These are phyloP conservation scores for Primulina eburnea DNA, from an alignment of 257 asterid genomes.

Conservation along the genomic window DNA sequence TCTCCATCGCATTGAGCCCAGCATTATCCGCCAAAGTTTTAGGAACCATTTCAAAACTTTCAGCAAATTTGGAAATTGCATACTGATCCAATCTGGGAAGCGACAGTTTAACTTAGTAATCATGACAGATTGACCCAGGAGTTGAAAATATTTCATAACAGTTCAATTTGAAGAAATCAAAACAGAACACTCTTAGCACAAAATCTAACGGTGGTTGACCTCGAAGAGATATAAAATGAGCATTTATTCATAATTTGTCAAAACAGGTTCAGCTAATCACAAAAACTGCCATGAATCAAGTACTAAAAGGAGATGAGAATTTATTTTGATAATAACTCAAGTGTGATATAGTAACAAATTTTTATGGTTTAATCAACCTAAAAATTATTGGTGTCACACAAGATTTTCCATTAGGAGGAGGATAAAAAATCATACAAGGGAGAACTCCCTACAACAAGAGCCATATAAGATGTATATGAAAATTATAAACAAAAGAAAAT, in stretches of 20 bases:
- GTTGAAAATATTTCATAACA: neutral
- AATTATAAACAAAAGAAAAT: conserved; percentile 19
- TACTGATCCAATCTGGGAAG: conserved; percentile 86
- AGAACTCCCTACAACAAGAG: neutral
- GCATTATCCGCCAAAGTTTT: conserved; percentile 96
- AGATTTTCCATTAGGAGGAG: neutral
- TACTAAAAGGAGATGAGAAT: neutral
- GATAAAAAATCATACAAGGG: neutral
- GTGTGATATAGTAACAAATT: neutral
- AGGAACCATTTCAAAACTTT: conserved; percentile 95
- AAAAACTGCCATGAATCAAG: neutral
- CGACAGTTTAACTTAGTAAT: conserved; percentile 14
- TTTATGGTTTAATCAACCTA: neutral
- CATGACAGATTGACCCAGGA: neutral
- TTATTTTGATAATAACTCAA: neutral
- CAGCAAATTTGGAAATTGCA: conserved; percentile 93
- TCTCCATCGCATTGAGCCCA: conserved; percentile 93
- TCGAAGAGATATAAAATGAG: neutral
- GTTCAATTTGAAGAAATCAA: conserved; percentile 3
- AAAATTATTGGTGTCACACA: neutral
- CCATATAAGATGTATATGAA: neutral
- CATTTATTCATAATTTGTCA: neutral
- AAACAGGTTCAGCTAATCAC: neutral
- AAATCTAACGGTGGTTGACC: neutral
- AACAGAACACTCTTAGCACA: too few species aligned